Conservation (phyloP, 2,329 filamentous ascomycete genomes). For the Colletotrichum falcatum region DNA sequence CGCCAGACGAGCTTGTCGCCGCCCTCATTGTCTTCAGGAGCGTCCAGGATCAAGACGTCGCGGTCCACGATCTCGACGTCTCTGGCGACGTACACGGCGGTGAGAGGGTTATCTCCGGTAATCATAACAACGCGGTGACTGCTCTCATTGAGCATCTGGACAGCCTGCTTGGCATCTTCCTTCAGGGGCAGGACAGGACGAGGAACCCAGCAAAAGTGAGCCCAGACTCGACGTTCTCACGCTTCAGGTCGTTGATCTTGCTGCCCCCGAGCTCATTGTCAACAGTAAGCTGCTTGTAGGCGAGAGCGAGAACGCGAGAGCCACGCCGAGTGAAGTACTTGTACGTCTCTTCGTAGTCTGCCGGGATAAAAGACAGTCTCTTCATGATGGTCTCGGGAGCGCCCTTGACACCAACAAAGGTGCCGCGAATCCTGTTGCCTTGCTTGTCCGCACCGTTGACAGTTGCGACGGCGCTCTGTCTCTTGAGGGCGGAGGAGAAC, state of each 20-base stretch:
- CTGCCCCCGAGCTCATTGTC: constrained; percentile 85
- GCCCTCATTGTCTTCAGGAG: constrained; percentile 87
- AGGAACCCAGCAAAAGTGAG: constrained; percentile 94
- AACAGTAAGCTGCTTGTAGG: constrained; percentile 88
- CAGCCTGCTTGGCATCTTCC: constrained; percentile 92
- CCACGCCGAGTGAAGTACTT: constrained; percentile 98
- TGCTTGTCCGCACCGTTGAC: constrained; percentile 80
- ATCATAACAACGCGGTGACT: constrained; percentile 99
- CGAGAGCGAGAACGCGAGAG: constrained; percentile 91
- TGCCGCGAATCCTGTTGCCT: constrained; percentile 82
- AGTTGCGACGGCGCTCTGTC: constrained; percentile 93
- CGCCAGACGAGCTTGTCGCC: constrained; percentile 91
- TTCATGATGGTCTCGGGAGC: constrained; percentile 96
- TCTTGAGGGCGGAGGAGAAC: constrained; percentile 95
- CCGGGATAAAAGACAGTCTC: constrained; percentile 86
- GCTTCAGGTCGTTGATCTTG: constrained; percentile 93
- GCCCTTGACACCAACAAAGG: constrained; percentile 96
- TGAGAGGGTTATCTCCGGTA: constrained; percentile 96
- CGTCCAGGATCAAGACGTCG: constrained; percentile 93
- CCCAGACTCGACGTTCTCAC: constrained; percentile 88
- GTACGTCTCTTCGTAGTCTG: constrained; percentile 96
- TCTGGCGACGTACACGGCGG: constrained; percentile 92
- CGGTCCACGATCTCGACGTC: constrained; percentile 98
- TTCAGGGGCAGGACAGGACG: constrained; percentile 94
- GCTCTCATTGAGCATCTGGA: constrained; percentile 98